Base-by-base conservation (phyloP, 495 filamentous ascomycete genomes). In the Penicillium mononematosum region DNA sequence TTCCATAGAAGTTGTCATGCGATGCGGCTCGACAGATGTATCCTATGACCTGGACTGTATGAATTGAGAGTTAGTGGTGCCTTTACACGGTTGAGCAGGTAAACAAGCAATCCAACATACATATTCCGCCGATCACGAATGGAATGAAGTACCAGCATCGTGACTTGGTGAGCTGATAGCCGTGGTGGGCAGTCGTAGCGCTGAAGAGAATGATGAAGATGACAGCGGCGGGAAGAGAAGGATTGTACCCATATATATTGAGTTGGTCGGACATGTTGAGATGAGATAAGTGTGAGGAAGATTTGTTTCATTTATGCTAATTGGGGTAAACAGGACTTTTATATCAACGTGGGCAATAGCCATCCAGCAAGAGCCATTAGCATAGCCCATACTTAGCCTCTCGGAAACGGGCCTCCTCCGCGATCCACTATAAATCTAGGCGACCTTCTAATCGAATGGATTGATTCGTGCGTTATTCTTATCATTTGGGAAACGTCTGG, bases 11-110 rank as follows among this genome's bases (percentile, higher is more conserved):
- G 44, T 67, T 52, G 55, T 57, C 55, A 7, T 73, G 69, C 14
- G 70, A 64, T 9, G 81, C 55, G 8, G 73, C 59, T 25, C 85
- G 80, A 39, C 76, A 82, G 36, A 81, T 64, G 59, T 87, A 87
- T n/a, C 85, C 85, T 9, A 83, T 59, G 0, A 79, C 59, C 64
- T 88, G 83, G 68, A 85, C 81, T 84, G 25, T 24, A 39, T 16
- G 34, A 50, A 16, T 14, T 63, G 20, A 19, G 41, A 44, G 19
- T 48, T 45, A 36, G 20, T 7, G 5, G 31, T 29, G 31, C 1
- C 5, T 17, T 27, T 12, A 5, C 4, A 19, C 4, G 1, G 3
- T 17, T 2, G 8, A 17, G 19, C 22, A 22, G 1, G 22, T 22
- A 22, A 22, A 22, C 22, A 22, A 22, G 22, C 22, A 22, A 22